These are phyloP conservation scores for Malus domestica DNA, from an alignment of 306 rosid genomes.

Conservation along the genomic window DNA sequence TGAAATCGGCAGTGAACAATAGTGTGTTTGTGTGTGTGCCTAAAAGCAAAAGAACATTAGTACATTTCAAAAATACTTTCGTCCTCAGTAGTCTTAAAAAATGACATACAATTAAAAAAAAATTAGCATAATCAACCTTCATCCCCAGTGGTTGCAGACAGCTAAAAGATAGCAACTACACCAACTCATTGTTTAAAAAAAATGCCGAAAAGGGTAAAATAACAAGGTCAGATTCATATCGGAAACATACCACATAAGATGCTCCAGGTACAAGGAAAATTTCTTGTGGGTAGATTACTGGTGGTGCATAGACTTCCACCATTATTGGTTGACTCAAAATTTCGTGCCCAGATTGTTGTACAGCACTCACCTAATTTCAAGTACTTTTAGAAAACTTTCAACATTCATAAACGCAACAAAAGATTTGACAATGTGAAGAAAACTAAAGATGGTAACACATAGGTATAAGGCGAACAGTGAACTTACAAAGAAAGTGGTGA, in stretches of 20 bases:
- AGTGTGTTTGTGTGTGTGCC: no score
- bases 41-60: not conserved
- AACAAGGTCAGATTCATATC: not conserved
- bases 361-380: conserved; percentile 66
- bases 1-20: no score
- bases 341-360: conserved; percentile 58
- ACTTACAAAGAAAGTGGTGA: conserved; percentile 77
- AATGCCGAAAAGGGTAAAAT: not conserved
- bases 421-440: conserved; percentile 14
- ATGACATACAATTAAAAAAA: no score
- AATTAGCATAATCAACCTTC: not conserved
- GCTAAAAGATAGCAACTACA: not conserved
- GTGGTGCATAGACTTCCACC: conserved; percentile 87
- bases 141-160: not conserved
- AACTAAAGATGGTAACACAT: conserved; percentile 6
- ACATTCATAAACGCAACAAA: conserved; percentile 11
- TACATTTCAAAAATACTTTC: not conserved
- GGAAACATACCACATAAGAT: conserved; percentile 61
- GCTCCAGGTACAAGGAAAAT: conserved; percentile 85
- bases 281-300: conserved; percentile 55
- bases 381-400: conserved; percentile 12
- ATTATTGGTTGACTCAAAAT: conserved; percentile 60
- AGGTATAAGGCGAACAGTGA: conserved; percentile 5
- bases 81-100: not conserved
- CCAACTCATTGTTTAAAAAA: not conserved